Conservation (phyloP, 2,329 filamentous ascomycete genomes). For the Aspergillus pseudonomiae region DNA sequence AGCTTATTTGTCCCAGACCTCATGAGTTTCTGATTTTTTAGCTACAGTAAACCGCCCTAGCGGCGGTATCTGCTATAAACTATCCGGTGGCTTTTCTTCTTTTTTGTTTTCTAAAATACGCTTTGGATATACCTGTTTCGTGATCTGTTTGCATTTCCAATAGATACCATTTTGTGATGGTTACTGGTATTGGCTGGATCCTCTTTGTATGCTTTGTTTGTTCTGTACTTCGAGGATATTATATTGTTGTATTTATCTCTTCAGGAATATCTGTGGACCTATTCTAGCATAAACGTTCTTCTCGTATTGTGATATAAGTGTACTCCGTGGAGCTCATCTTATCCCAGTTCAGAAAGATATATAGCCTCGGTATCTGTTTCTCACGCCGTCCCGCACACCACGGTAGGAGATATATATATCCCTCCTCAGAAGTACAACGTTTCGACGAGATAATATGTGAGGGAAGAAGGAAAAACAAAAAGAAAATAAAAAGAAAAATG, state of each 20-base stretch:
- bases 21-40: conserved; percentile 52
- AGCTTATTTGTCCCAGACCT: conserved; percentile 44
- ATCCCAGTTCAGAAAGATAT: background rate
- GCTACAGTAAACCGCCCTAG: background rate
- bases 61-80: background rate
- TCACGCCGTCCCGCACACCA: background rate
- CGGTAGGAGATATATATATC: background rate
- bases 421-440: no score
- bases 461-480: no score
- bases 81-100: background rate
- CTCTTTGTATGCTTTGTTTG: background rate
- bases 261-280: background rate
- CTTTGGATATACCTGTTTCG: background rate
- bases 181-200: background rate
- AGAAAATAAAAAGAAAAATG: background rate
- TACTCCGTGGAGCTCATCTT: no score
- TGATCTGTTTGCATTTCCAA: background rate
- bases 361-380: background rate
- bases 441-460: no score
- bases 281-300: background rate
- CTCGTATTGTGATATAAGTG: no score
- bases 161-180: background rate
- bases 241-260: background rate
- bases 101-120: background rate
- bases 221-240: background rate